Evolutionary conservation across 2,329 filamentous ascomycete genomes (phyloP).

Genomic region (Calonectria pteridis): DNA sequence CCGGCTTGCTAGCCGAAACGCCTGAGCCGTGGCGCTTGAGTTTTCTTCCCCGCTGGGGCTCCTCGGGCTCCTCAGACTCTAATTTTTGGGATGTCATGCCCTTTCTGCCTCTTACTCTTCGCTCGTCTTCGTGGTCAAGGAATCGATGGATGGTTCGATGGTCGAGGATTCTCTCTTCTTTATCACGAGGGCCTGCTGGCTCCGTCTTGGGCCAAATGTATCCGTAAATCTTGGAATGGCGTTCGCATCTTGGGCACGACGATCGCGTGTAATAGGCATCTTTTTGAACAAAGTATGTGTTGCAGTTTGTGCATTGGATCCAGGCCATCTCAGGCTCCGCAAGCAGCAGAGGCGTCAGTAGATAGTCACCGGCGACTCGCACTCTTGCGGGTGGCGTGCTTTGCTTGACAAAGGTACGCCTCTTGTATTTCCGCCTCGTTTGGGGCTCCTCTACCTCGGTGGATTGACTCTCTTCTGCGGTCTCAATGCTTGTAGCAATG

Average conservation of each 20-base stretch:
- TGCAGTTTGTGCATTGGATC: slow-evolving; percentile 91
- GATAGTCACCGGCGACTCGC: slow-evolving; percentile 82
- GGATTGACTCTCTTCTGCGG: slow-evolving; percentile 31
- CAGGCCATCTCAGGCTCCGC: slow-evolving; percentile 82
- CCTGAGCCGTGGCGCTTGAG: slow-evolving; percentile 32
- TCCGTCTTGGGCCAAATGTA: slow-evolving; percentile 98
- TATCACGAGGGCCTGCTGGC: slow-evolving; percentile 79
- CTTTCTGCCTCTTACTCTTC: slow-evolving; percentile 61
- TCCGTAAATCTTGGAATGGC: slow-evolving; percentile 95
- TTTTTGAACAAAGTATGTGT: slow-evolving; percentile 84
- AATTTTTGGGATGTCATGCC: slow-evolving; percentile 45
- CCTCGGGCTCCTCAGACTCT: slow-evolving; percentile 43
- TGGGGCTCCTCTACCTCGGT: slow-evolving; percentile 33
- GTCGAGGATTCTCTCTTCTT: slow-evolving; percentile 79
- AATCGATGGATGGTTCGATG: slow-evolving; percentile 92
- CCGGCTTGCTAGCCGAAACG: slow-evolving; percentile 22
- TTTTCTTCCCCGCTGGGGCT: slow-evolving; percentile 42
- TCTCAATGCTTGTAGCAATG: slow-evolving; percentile 42
- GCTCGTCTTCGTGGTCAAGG: slow-evolving; percentile 77
- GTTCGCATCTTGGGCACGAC: slow-evolving; percentile 91
- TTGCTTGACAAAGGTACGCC: slow-evolving; percentile 50
- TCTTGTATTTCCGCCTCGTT: slow-evolving; percentile 52
- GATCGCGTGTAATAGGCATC: slow-evolving; percentile 89
- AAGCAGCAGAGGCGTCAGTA: slow-evolving; percentile 81
- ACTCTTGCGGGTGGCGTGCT: slow-evolving; percentile 48